Evolutionary conservation across 148 eudicot species (phyloP).

Genomic region (Chenopodium quinoa): DNA sequence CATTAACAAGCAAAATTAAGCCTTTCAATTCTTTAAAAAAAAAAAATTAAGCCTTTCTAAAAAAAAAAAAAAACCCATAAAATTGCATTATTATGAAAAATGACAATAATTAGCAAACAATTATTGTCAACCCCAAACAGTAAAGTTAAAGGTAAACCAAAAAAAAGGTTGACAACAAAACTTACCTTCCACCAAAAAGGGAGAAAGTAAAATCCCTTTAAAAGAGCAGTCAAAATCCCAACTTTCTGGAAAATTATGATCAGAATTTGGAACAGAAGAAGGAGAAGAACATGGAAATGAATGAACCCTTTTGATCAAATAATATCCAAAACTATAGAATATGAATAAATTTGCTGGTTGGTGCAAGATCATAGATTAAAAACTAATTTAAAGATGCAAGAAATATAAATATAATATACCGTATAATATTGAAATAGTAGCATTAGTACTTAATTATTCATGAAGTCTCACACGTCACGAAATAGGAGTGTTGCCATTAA

Average conservation of each 20-base stretch:
- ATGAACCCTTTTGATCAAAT: conserved; percentile 26
- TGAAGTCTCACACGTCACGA: conserved; percentile 39
- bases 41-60: background rate
- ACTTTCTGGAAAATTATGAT: conserved; percentile 20
- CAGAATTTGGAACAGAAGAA: background rate
- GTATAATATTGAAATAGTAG: background rate
- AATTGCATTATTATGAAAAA: background rate
- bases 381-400: no score
- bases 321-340: conserved; percentile 17
- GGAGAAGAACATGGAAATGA: conserved; percentile 5
- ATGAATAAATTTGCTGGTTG: background rate
- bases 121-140: conserved; percentile 25
- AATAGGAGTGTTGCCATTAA: conserved; percentile 21
- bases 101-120: background rate
- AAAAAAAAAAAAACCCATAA: background rate
- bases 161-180: conserved; percentile 26
- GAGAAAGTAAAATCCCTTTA: conserved; percentile 6
- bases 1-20: background rate
- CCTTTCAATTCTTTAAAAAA: background rate
- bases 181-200: conserved; percentile 24
- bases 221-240: conserved; percentile 24
- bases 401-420: background rate
- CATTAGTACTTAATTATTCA: background rate
- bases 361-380: conserved; percentile 4
- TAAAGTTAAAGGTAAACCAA: background rate